Evolutionary conservation across 108 stramenopile genomes (phyloP).

Genomic region (Cyclotella kingstonii): DNA sequence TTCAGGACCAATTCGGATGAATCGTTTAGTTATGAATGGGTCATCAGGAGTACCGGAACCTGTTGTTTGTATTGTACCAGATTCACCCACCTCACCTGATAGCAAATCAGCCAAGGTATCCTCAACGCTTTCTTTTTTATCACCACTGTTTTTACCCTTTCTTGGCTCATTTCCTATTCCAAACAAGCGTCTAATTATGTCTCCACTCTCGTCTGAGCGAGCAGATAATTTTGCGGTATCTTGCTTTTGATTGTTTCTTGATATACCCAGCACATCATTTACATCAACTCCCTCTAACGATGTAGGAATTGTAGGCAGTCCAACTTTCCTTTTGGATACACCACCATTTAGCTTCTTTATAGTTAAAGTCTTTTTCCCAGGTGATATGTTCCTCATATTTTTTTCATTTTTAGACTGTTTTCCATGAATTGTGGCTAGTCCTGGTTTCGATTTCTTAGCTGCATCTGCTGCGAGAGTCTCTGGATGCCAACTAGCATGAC

Average conservation of each 20-base stretch:
- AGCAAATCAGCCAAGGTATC: slow-evolving; percentile 35
- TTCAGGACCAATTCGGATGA: slow-evolving; percentile 40
- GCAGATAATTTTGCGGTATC: slow-evolving; percentile 3
- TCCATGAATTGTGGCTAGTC: slow-evolving; percentile 23
- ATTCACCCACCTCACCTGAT: not conserved
- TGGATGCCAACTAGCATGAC: slow-evolving; percentile 83
- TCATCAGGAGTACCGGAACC: slow-evolving; percentile 39
- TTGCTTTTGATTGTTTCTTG: slow-evolving; percentile 19
- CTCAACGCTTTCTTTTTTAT: slow-evolving; percentile 12
- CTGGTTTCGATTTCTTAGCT: slow-evolving; percentile 48
- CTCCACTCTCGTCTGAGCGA: slow-evolving; percentile 1
- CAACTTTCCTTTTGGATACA: slow-evolving; percentile 22
- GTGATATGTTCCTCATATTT: slow-evolving; percentile 4
- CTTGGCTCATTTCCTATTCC: slow-evolving; percentile 40
- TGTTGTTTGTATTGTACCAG: slow-evolving; percentile 21
- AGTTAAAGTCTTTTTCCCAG: slow-evolving; percentile 12
- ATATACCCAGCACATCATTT: slow-evolving; percentile 36
- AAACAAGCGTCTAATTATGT: slow-evolving; percentile 4
- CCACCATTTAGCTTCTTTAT: slow-evolving; percentile 24
- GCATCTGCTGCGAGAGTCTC: slow-evolving; percentile 67
- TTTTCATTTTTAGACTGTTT: slow-evolving; percentile 3
- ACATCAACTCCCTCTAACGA: slow-evolving; percentile 41
- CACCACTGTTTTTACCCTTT: slow-evolving; percentile 16
- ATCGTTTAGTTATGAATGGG: slow-evolving; percentile 31
- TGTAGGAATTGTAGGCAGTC: slow-evolving; percentile 11